phyloP scores from a whole-genome alignment of 805 yeast species.

The Metschnikowia bowlesiae region DNA sequence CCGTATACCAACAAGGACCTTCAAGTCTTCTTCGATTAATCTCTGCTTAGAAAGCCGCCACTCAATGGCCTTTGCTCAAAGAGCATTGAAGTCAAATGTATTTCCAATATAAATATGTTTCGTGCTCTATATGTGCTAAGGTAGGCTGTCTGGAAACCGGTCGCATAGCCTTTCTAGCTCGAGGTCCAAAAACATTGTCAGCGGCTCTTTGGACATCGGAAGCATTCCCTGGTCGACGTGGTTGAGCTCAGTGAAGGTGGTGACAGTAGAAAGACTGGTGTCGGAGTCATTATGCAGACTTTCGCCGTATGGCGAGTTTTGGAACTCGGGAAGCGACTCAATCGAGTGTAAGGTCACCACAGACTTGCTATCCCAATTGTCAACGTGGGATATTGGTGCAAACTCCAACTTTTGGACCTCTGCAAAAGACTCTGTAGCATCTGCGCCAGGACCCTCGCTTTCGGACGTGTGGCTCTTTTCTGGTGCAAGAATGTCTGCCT shows the following conservation, averaged over 20 bases:
- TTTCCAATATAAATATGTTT: not conserved
- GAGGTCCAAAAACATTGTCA: conserved; percentile 11
- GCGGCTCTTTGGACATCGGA: conserved; percentile 9
- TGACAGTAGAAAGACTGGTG: conserved; percentile 26
- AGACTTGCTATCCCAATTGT: conserved; percentile 1
- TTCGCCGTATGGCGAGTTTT: conserved; percentile 8
- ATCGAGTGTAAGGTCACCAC: conserved; percentile 13
- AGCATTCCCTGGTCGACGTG: not conserved
- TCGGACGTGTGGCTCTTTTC: not conserved
- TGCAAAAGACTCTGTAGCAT: not conserved
- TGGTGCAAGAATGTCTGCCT: not conserved
- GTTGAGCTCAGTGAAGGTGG: conserved; percentile 20
- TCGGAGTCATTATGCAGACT: conserved; percentile 24
- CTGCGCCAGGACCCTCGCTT: not conserved
- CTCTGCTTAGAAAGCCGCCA: no score
- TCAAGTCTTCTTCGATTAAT: no score
- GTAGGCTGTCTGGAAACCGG: conserved; percentile 6
- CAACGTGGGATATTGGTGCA: not conserved
- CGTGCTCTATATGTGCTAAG: not conserved
- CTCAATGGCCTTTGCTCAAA: no score
- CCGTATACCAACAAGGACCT: no score
- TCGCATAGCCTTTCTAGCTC: conserved; percentile 13
- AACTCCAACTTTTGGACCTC: conserved; percentile 6
- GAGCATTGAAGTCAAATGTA: not conserved
- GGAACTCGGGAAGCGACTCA: conserved; percentile 11